Base-by-base conservation (phyloP, 495 filamentous ascomycete genomes). In the Daldinia grandis region DNA sequence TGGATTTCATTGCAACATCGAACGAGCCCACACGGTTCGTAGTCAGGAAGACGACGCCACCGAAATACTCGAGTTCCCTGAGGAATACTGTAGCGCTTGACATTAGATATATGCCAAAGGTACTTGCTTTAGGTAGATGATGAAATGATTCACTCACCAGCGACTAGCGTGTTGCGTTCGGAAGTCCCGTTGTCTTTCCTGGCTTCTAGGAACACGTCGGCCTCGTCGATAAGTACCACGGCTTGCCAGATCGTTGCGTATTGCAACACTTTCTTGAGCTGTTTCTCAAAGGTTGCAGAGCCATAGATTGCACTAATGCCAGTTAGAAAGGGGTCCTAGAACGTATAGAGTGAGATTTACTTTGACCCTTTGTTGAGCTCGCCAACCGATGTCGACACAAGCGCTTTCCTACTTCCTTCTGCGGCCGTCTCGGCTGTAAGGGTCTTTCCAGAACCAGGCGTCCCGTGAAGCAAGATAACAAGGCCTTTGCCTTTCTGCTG, bases 211-310 rank as follows among this genome's bases (percentile, higher is more conserved):
- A 85, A 83, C 10, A 85, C 78, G 47, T 85, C 83, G 0, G 82
- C 82, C 58, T 85, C 82, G 56, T 85, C 83, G 19, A 85, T 66
- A 25, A 88, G 78, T 0, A 87, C 71, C 1, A 88, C 75, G 2
- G 80, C 83, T 10, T 80, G 78, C 85, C 84, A 88, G 21, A 71
- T 77, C 4, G 78, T 80, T 25, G 85, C 78, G 35, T 95, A 92
- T 65, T 95, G 91, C 40, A 96, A 84, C 53, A 96, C 90, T 70
- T 91, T 90, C 65, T 89, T 91, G 24, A 97, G 84, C 64, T 94
- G 88, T 5, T 78, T 82, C 75, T 97, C 93, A 1, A 97, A 56
- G 78, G 64, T 25, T 2, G 56, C 59, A 1, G 72, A 69, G 3
- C 69, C 69, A 14, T 61, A 64, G 58, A 73, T 9, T 14, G 59